Percentiles rank a stretch among this genome's conserved stretches.
Conservation (phyloP, 306 rosid species). For the Cucumis cinereus region DNA sequence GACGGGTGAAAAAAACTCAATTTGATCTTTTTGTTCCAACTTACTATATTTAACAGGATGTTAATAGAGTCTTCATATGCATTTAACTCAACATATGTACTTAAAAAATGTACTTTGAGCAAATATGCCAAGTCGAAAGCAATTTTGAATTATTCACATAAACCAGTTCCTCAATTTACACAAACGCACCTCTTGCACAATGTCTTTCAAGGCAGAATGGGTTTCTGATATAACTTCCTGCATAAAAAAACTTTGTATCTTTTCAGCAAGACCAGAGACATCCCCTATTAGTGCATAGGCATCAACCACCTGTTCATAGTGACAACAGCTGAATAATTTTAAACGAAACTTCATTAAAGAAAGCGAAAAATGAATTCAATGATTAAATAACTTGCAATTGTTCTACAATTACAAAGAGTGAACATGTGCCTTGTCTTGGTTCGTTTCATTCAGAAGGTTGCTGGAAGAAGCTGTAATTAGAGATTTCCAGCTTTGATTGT, state of each 20-base stretch:
- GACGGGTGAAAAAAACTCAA: not conserved
- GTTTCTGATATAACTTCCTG: constrained; percentile 97
- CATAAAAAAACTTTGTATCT: constrained; percentile 98
- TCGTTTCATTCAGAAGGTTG: no score
- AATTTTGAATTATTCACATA: not conserved
- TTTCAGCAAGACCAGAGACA: constrained; percentile 87
- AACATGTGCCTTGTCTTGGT: no score
- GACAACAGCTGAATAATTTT: not conserved
- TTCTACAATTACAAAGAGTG: not conserved
- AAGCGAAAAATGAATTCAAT: not conserved
- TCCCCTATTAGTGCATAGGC: constrained; percentile 97
- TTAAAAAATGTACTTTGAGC: not conserved
- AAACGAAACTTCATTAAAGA: not conserved
- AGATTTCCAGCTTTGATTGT: no score
- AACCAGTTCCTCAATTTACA: not conserved
- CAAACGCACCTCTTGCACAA: constrained; percentile 62
- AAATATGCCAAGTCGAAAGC: not conserved
- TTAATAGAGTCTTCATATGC: not conserved
- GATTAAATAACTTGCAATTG: not conserved
- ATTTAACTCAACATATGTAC: not conserved
- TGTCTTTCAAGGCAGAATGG: constrained; percentile 58
- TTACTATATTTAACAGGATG: not conserved
- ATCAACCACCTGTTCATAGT: constrained; percentile 66
- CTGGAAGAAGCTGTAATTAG: no score
- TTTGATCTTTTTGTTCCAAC: not conserved